phyloP scores from a whole-genome alignment of 2,329 filamentous ascomycete genomes.

The Alternaria sp. region DNA sequence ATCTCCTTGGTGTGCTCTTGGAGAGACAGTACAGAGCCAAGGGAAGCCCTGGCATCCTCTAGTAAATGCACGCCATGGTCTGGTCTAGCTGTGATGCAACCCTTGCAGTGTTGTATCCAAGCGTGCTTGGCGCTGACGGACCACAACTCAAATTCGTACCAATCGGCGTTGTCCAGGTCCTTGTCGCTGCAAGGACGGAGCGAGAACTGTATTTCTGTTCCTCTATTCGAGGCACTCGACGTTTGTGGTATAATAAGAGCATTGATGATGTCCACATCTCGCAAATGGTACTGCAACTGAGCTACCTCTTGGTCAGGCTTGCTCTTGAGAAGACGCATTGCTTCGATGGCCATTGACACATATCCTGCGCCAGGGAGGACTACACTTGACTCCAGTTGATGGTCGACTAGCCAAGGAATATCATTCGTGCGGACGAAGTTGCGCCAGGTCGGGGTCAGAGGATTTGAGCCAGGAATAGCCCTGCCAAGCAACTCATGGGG shows the following conservation, averaged over 20 bases:
- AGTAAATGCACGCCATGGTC: neutral
- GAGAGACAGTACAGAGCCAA: neutral
- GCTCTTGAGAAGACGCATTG: neutral
- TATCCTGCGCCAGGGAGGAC: slow-evolving; percentile 56
- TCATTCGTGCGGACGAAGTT: slow-evolving; percentile 50
- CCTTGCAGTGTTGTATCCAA: slow-evolving; percentile 4
- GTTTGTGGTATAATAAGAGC: slow-evolving; percentile 26
- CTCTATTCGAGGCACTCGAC: neutral
- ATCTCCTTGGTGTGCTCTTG: slow-evolving; percentile 2
- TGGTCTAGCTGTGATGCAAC: neutral
- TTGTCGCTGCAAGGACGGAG: slow-evolving; percentile 4
- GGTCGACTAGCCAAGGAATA: slow-evolving; percentile 55
- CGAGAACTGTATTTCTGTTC: slow-evolving; percentile 16
- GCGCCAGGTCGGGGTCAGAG: slow-evolving; percentile 49
- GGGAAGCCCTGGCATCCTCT: neutral
- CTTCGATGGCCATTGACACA: slow-evolving; percentile 54
- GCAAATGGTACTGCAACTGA: slow-evolving; percentile 13
- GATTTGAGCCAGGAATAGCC: neutral
- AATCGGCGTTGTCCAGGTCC: neutral
- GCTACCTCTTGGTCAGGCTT: neutral
- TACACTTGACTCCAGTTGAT: slow-evolving; percentile 43
- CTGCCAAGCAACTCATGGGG: slow-evolving; percentile 30
- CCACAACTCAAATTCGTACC: slow-evolving; percentile 5
- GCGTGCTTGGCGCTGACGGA: neutral
- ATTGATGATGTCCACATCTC: slow-evolving; percentile 25